Base-by-base conservation (phyloP, 345 rosid species). In the Brassica carinata region DNA sequence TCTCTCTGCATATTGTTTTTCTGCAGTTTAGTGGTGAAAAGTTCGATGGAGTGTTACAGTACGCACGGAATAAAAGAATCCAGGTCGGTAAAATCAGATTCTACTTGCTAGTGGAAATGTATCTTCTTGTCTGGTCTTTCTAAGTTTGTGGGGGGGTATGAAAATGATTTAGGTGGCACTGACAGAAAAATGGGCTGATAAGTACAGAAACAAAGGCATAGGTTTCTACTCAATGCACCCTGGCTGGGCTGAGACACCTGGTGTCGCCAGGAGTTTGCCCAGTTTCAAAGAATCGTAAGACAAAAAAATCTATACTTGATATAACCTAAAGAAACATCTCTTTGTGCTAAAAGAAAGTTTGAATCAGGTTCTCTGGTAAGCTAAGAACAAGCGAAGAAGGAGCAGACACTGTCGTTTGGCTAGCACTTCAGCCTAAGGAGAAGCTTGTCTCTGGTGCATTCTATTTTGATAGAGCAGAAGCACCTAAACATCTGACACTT, bases 221-320 rank as follows among this genome's bases (percentile, higher is more conserved):
- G 88, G 89, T 9, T 95, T 95, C 88, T 93, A 91, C 85, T 65
- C 98, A 0, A 92, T 95, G 99, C 98, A 92, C 79, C 99, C 99
- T 4, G 98, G 97, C 10, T 95, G 97, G 99, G 98, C 91, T 62
- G 90, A 85, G 85, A 95, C 97, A 3, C 97, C 98, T 0, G 98
- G 98, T 72, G 89, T 90, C 4, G 87, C 99, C 64, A 87, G 64
- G 38, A 92, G 93, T 77, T 71, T 95, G 67, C 96, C 97, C 15
- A 72, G 75, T 82, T 92, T 95, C 78, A 83, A 29, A 33, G 34
- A 88, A 79, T 53, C 67, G 99, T 92, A 81, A 79, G 85, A 45
- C 3, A 64, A 31, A 48, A 45, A 13, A 13, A 40, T 43, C 38
- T 34, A 34, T 34, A 5, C 7, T 34, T 5, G 38, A 34, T 23